Base-by-base conservation (phyloP, 2,329 filamentous ascomycete genomes). In the Xylaria hypoxylon region DNA sequence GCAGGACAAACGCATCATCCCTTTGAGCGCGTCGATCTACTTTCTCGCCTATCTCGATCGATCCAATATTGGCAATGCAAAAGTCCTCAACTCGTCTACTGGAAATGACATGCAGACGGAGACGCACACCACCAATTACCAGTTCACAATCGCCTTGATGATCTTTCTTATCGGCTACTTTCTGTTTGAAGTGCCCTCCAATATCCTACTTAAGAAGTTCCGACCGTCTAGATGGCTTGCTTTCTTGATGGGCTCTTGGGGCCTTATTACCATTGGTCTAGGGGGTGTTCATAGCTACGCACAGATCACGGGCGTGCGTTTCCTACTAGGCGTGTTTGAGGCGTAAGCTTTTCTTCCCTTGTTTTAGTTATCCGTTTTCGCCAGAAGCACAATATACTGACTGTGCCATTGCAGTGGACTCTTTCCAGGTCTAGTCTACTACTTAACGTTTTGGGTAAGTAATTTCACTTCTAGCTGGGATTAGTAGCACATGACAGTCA, bases 301-400 rank as follows among this genome's bases (percentile, higher is more conserved):
- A 2, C 85, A 86, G 10, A 81, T 94, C n/a, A 84, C 91, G 1
- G 89, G 83, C 6, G 88, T 90, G 68, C 87, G 91, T 5, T 84
- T 93, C 28, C 76, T 93, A 8, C 83, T 94, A 0, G 91, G 91
- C 4, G 81, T 87, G 5, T 86, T 90, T 47, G 91, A 94, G 78
- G 90, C 90, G 68, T 70, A 26, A 66, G 67, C 4, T 47, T 44
- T 38, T 17, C 1, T 5, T 28, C 11, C 5, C 8, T 50, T 40
- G 11, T n/a, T 24, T n/a, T 22, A 24, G n/a, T 15, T 3, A 3
- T 31, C 35, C 13, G 3, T 5, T 28, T 26, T 22, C n/a, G 17
- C 3, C 2, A 15, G 45, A 19, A 28, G 47, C 8, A 13, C 13
- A 15, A 42, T 50, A 22, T n/a, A 28, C 62, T 68, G 38, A 70